Evolutionary conservation across 768 basidiomycete species (phyloP), one percentile per base, ranked within the genome.

Genomic region (Pleurotus tuber-regium): DNA sequence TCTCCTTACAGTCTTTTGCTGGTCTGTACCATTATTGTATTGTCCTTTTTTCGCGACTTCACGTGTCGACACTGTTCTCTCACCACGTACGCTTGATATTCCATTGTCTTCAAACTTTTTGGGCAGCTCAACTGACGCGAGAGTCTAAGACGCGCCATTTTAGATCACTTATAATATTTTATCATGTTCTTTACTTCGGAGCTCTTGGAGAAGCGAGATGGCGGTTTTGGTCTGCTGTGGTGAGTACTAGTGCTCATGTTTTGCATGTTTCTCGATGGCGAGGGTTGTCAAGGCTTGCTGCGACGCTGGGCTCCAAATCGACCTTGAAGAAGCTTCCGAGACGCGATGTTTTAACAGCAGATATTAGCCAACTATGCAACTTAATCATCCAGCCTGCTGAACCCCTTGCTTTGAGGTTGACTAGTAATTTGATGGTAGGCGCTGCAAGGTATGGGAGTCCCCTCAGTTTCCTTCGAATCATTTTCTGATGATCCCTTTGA

Each of bases 171-270:
- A 14, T 38, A 9, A 38, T 38, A 38, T 38, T 14, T 10, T 21
- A n/a, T 16, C 14, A 92, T 96, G 92, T 96, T 96, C 73, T 96
- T 92, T 67, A 82, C 89, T 36, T 74, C 86, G 5, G 92, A 94
- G 44, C 69, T 95, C 3, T 73, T 96, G 21, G 81, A 87, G 16
- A 84, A 80, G 59, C 76, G 92, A 53, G 91, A 95, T 59, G 91
- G 86, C 57, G 90, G 92, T 11, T 93, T 90, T 61, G 93, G 92
- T 52, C 79, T 93, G n/a, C 74, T 92, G 16, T 93, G 91, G 91
- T 90, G 65, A 52, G 59, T 28, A 12, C 4, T 16, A 2, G 19
- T 21, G n/a, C 19, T 35, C 14, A 16, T 4, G 16, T 11, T 19
- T 40, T 40, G 10, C 18, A 19, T n/a, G 40, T 48, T n/a, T 25